Base-by-base conservation (phyloP, 306 rosid genomes). In the Senna siamea region DNA sequence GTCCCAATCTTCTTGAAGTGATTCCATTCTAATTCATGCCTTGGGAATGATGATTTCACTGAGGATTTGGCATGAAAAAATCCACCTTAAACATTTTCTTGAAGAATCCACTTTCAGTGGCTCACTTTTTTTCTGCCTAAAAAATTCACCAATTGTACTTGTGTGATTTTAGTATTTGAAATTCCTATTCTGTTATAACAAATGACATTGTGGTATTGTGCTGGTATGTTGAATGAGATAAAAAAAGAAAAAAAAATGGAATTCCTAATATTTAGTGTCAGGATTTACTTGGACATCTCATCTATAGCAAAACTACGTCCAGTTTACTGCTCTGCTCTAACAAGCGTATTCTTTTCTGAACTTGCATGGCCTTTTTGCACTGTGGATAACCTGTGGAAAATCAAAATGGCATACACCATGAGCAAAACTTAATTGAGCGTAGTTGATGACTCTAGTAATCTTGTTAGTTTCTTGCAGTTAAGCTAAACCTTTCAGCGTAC, bases 341-440 rank as follows among this genome's bases (percentile, higher is more conserved):
- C 66, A 0, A 50, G 9, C 17, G 12, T 11, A 18, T 69, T 69
- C 19, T 41, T 65, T 65, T n/a, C 20, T 20, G 40, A 40, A 6
- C 53, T 11, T 64, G 52, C 68, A 11, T 20, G 19, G 35, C 69
- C 44, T 64, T 20, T 9, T 64, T 40, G 53, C 34, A 63, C 9
- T 40, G 34, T 62, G n/a, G 37, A 62, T 62, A 37, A 32, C 51
- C 69, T 10, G 51, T 63, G 32, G 50, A 63, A 62, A 20, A 41
- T 51, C 69, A 10, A 22, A n/a, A 11, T 0, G 23, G 13, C 41
- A 6, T 12, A 59, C 2, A 11, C 66, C 23, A 59, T n/a, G 1
- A 15, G 4, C n/a, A 58, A 23, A n/a, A 8, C 47, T 61, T 19
- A 40, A 10, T 19, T 10, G 50, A 19, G 18, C 18, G 5, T 43